Base-by-base conservation (phyloP, 352 stramenopile species). In the Stephanocyclus meneghinianus region DNA sequence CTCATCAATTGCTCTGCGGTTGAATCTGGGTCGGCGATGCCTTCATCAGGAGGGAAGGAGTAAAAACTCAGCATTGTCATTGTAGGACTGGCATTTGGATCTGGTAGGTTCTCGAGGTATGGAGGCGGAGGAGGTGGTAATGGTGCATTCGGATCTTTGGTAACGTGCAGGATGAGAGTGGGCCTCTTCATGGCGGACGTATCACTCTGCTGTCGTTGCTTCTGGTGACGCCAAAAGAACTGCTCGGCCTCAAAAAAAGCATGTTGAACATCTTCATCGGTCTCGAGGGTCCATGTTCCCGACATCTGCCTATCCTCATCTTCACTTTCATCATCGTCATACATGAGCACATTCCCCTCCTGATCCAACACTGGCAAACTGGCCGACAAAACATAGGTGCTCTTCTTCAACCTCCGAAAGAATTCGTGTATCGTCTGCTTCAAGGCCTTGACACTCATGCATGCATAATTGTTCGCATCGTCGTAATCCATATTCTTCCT, bases 31-130 rank as follows among this genome's bases (percentile, higher is more conserved):
- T 92, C 74, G 4, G 55, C 18, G 50, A 94, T 87, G n/a, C 78
- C 81, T 11, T 62, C 76, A 32, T 70, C 29, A 2, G 87, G 87
- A 48, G 87, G 87, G 73, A 94, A 94, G 40, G 81, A 45, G 71
- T 94, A 94, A 37, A 94, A 94, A 18, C 86, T 92, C 11, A 94
- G 61, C 89, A 94, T 94, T 8, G 87, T 94, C 84, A 94, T 94
- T 13, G 78, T 86, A 62, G 66, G 32, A 32, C 80, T 88, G 18
- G 71, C 21, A 10, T 53, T 51, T 11, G 87, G 89, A 89, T 92
- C 80, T 2, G 81, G 44, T 79, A 94, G 87, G 35, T 84, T 78
- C 1, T 76, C 30, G 0, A 92, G 75, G 77, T 93, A 94, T 18
- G 67, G 50, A 18, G 87, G 86, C 30, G 71, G 73, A 15, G 82